Evolutionary conservation across 2,329 filamentous ascomycete species (phyloP), one percentile per base, ranked within the genome.

Genomic region (Apiospora malaysiana): DNA sequence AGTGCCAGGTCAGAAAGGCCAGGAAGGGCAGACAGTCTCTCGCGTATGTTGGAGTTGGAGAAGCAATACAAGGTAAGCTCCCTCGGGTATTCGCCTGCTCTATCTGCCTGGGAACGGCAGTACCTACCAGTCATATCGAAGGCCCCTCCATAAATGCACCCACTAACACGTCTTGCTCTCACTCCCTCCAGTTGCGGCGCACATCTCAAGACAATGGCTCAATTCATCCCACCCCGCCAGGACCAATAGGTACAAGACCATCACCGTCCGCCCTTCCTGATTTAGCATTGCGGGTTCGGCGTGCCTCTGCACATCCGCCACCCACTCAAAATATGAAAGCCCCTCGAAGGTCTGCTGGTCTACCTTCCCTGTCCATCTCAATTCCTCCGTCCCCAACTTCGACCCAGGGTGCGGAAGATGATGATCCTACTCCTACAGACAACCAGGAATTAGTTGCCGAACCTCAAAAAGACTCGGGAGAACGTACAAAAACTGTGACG

Each of bases 31-130:
- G 84, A 84, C 76, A 88, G 85, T 78, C 85, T 90, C 73, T 84
- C 89, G 78, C 84, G 82, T 71, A 90, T 90, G 88, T 82, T 90
- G 67, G 87, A 90, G 75, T 79, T 90, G 68, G 89, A 90, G 77
- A 88, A 86, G 77, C 83, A 83, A 77, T 85, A 83, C 79, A 89
- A 88, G 86, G 89, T 90, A 82, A 82, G 83, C 77, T 70, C 72
- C 72, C 72, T 71, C 72, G 75, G 73, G 75, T 42, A 77, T 75
- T 73, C 74, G 78, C 76, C 72, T 67, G 14, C 65, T 37, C 51
- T 27, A 45, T 25, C 16, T 67, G 27, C 42, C 6, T n/a, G 56
- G 12, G 56, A 21, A 63, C 56, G 56, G 56, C 56, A 63, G 5
- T 63, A 21, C 56, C 21, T 63, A 9, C 56, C 56, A 40, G 56